phyloP scores from a whole-genome alignment of 108 stramenopile species.

The Nitzschia sp. region DNA sequence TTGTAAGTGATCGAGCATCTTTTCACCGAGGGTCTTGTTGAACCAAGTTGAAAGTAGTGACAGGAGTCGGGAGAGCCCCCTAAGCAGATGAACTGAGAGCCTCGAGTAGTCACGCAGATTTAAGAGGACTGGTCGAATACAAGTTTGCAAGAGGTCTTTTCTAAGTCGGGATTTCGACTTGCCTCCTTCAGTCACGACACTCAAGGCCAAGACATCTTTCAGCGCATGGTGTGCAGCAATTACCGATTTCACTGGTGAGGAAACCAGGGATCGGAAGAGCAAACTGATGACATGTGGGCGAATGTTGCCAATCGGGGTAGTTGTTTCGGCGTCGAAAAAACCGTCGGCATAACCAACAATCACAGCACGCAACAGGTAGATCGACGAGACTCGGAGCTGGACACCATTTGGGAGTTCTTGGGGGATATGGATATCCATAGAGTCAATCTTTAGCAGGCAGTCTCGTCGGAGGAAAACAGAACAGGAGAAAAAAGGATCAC shows the following conservation, averaged over 20 bases:
- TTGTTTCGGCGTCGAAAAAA: conserved; percentile 73
- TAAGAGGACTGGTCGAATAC: conserved; percentile 77
- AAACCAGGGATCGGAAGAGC: conserved; percentile 80
- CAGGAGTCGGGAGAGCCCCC: conserved; percentile 69
- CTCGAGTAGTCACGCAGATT: conserved; percentile 78
- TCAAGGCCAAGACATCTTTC: conserved; percentile 59
- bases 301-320: conserved; percentile 74
- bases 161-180: conserved; percentile 62
- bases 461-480: conserved; percentile 61
- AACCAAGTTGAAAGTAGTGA: conserved; percentile 81
- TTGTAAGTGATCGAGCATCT: conserved; percentile 79
- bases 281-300: conserved; percentile 80
- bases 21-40: conserved; percentile 82
- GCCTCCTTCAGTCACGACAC: conserved; percentile 39
- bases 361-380: conserved; percentile 65
- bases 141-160: conserved; percentile 83
- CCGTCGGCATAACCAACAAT: conserved; percentile 56
- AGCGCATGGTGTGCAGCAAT: conserved; percentile 66
- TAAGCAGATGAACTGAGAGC: conserved; percentile 62
- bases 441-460: conserved; percentile 45
- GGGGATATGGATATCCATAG: conserved; percentile 43
- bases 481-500: conserved; percentile 33
- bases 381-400: conserved; percentile 71
- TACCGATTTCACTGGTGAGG: conserved; percentile 53
- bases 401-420: conserved; percentile 69